Percentiles rank a stretch among this genome's conserved stretches.
These are phyloP conservation scores for Sclerotinia minor DNA, from an alignment of 2,329 filamentous ascomycete species.

Conservation along the genomic window DNA sequence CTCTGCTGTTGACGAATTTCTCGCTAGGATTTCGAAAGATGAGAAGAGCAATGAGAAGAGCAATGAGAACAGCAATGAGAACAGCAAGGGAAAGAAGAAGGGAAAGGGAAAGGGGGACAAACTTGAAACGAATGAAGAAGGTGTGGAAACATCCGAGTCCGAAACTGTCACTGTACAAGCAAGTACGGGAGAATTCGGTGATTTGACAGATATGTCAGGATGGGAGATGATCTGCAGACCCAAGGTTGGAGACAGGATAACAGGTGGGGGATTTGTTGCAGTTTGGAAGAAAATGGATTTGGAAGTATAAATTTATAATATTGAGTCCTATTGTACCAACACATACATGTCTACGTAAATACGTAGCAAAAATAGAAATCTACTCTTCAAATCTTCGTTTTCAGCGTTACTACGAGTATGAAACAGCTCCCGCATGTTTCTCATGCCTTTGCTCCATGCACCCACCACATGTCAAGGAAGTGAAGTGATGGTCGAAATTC, in stretches of 20 bases:
- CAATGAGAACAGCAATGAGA: not conserved
- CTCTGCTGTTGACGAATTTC: not conserved
- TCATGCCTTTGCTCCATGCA: not conserved
- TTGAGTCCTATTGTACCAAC: not conserved
- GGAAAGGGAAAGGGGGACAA: not conserved
- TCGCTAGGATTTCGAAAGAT: not conserved
- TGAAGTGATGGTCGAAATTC: not conserved
- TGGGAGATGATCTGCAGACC: slow-evolving; percentile 53
- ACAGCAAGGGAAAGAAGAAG: no score
- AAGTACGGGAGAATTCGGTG: not conserved
- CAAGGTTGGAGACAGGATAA: slow-evolving; percentile 49
- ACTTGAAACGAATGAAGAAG: not conserved
- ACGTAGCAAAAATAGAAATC: not conserved
- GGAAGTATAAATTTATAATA: not conserved
- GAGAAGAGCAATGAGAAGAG: not conserved
- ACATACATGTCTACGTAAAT: not conserved
- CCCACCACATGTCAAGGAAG: not conserved
- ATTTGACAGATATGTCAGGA: slow-evolving; percentile 31
- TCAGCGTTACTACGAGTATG: not conserved
- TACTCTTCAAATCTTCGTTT: not conserved
- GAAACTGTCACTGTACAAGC: slow-evolving; percentile 3
- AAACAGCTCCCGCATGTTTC: not conserved
- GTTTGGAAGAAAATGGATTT: slow-evolving; percentile 42
- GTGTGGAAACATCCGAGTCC: not conserved
- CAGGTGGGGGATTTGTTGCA: slow-evolving; percentile 54